phyloP scores from a whole-genome alignment of 495 filamentous ascomycete species.

The Gamarada debralockiae region DNA sequence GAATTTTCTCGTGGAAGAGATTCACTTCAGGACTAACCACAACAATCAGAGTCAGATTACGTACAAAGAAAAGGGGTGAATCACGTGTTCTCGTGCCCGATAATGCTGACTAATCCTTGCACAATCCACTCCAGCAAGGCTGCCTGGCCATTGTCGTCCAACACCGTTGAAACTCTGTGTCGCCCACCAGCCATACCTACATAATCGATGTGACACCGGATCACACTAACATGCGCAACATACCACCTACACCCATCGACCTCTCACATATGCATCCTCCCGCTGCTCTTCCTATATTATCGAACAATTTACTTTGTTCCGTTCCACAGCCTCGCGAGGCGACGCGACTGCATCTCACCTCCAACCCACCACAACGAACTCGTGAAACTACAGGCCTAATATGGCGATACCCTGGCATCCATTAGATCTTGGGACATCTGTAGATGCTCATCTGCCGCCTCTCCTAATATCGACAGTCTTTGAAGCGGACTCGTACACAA shows the following conservation, averaged over 20 bases:
- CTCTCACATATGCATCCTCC: background rate
- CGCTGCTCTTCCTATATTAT: background rate
- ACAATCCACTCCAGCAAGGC: too few relatives aligned
- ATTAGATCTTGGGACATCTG: conserved; percentile 9
- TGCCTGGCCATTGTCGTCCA: background rate
- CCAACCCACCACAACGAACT: background rate
- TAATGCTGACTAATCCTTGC: too few relatives aligned
- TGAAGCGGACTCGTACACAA: conserved; percentile 54
- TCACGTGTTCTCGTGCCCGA: too few relatives aligned
- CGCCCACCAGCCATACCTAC: conserved; percentile 3
- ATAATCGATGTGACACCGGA: background rate
- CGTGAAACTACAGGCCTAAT: background rate
- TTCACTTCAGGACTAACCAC: too few relatives aligned
- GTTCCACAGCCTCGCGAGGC: conserved; percentile 16
- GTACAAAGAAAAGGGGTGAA: too few relatives aligned
- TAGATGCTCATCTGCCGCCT: conserved; percentile 34
- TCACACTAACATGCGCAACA: conserved; percentile 2
- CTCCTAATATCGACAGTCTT: conserved; percentile 52
- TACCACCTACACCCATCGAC: background rate
- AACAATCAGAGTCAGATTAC: too few relatives aligned
- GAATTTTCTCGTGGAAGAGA: too few relatives aligned
- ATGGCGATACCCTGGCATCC: conserved; percentile 18
- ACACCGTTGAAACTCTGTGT: background rate
- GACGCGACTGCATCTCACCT: background rate
- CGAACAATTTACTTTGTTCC: background rate